phyloP scores from a whole-genome alignment of 192 early-diverging fungal genomes.

The Bifiguratus adelaidae region DNA sequence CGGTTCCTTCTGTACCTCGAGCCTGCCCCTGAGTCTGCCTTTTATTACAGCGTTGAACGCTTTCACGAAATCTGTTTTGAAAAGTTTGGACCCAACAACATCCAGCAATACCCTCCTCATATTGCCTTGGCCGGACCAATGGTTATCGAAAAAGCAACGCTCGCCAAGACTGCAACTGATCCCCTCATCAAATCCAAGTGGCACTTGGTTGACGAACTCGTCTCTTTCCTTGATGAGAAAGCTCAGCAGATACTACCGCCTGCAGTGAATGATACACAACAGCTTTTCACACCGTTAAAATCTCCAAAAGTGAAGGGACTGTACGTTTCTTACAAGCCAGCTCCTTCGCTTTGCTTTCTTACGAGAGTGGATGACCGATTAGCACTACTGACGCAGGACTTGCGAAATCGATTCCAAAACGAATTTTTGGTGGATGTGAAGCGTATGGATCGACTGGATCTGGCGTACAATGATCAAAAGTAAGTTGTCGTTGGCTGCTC shows the following conservation, averaged over 20 bases:
- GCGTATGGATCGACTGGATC: constrained; percentile 14
- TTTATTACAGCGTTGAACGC: constrained; percentile 8
- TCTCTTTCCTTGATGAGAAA: constrained; percentile 11
- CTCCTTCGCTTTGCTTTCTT: constrained; percentile 12
- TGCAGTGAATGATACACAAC: background rate
- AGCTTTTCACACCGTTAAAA: background rate
- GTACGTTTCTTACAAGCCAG: constrained; percentile 8
- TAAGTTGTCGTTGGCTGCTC: too few relatives aligned
- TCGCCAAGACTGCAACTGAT: background rate
- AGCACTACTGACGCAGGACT: constrained; percentile 2
- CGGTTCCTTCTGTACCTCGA: constrained; percentile 14
- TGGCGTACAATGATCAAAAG: constrained; percentile 20
- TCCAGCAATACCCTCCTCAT: constrained; percentile 15
- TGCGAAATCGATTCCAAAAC: constrained; percentile 6
- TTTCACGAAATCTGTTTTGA: constrained; percentile 17
- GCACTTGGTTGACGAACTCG: constrained; percentile 12
- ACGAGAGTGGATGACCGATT: constrained; percentile 5
- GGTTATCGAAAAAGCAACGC: constrained; percentile 4
- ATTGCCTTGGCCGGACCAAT: constrained; percentile 10
- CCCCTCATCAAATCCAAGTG: background rate
- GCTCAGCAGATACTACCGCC: background rate
- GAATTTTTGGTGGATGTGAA: constrained; percentile 4
- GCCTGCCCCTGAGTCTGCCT: constrained; percentile 2
- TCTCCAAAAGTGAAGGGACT: too few relatives aligned
- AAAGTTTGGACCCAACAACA: constrained; percentile 21